Evolutionary conservation across 2,329 filamentous ascomycete species (phyloP).

Genomic region (Nemania sp.): DNA sequence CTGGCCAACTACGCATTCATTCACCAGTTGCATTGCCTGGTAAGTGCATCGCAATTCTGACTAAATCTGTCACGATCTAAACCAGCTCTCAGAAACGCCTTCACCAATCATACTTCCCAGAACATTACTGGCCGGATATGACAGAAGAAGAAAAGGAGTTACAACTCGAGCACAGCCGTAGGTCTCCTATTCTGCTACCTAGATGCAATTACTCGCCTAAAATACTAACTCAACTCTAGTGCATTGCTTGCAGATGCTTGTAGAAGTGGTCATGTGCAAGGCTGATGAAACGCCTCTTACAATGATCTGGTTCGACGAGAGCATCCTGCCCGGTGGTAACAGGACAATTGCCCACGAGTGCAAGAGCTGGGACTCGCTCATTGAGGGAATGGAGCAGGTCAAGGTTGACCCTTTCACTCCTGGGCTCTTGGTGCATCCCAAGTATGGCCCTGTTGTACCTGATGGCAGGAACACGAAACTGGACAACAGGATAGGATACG

Average conservation of each 20-base stretch:
- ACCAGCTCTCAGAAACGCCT: slow-evolving; percentile 26
- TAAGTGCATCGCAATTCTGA: neutral
- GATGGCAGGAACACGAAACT: slow-evolving; percentile 26
- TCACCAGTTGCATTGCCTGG: slow-evolving; percentile 30
- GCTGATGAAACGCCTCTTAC: slow-evolving; percentile 32
- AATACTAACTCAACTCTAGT: slow-evolving; percentile 15
- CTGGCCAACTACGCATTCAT: slow-evolving; percentile 34
- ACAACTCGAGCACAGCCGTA: slow-evolving; percentile 30
- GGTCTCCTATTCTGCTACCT: neutral
- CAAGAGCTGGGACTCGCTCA: slow-evolving; percentile 28
- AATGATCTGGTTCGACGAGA: slow-evolving; percentile 33
- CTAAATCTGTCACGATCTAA: neutral
- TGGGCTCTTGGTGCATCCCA: slow-evolving; percentile 30
- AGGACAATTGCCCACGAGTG: slow-evolving; percentile 31
- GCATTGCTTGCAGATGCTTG: slow-evolving; percentile 32
- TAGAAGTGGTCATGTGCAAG: slow-evolving; percentile 32
- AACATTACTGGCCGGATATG: slow-evolving; percentile 31
- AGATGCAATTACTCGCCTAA: neutral
- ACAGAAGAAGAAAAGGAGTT: slow-evolving; percentile 31
- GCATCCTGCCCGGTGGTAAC: slow-evolving; percentile 31
- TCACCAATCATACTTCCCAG: slow-evolving; percentile 32
- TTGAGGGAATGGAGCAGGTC: slow-evolving; percentile 29
- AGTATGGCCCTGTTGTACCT: slow-evolving; percentile 29
- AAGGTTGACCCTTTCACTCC: slow-evolving; percentile 31
- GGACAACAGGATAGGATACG: slow-evolving; percentile 29